These are phyloP conservation scores for Pascua guehoae DNA, from an alignment of 1,284 basidiomycete species.

Conservation along the genomic window DNA sequence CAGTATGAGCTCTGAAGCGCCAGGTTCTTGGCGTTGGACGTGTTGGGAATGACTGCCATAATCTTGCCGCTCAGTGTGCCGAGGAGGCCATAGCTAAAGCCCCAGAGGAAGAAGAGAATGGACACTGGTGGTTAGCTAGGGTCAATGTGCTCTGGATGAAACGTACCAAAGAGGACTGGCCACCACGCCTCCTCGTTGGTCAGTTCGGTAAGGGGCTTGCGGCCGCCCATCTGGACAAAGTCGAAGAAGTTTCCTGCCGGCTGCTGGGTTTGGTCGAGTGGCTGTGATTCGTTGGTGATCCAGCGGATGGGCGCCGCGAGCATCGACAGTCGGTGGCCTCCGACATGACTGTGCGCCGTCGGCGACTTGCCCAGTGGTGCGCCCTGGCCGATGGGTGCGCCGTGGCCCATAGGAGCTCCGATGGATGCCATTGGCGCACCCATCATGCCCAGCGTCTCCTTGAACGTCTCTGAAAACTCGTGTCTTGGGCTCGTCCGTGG, in stretches of 20 bases:
- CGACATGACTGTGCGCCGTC: slow-evolving; percentile 1
- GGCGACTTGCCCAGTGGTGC: slow-evolving; percentile 2
- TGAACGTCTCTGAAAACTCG: too few species aligned
- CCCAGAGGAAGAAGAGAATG: slow-evolving; percentile 47
- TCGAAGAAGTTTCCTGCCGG: slow-evolving; percentile 43
- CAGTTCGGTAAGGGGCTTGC: slow-evolving; percentile 41
- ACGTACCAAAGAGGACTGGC: slow-evolving; percentile 41
- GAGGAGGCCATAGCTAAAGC: slow-evolving; percentile 46
- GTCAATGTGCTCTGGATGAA: neutral
- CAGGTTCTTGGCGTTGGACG: slow-evolving; percentile 20
- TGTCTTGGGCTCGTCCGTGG: too few species aligned
- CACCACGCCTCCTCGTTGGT: slow-evolving; percentile 38
- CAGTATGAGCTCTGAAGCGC: slow-evolving; percentile 44
- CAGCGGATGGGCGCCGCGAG: slow-evolving; percentile 10
- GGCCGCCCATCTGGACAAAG: slow-evolving; percentile 43
- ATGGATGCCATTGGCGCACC: too few species aligned
- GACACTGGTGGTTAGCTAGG: slow-evolving; percentile 19
- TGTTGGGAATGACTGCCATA: slow-evolving; percentile 28
- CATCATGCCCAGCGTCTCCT: too few species aligned
- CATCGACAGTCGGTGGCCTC: slow-evolving; percentile 1
- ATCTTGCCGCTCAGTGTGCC: slow-evolving; percentile 43
- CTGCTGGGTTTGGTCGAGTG: slow-evolving; percentile 21
- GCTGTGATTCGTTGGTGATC: slow-evolving; percentile 11
- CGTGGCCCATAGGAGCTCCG: too few species aligned
- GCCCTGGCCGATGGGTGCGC: neutral